A percentile compares a stretch with the other conserved stretches of the same genome.
Conservation (phyloP, 352 stramenopile species). For the Aphanomyces astaci region DNA sequence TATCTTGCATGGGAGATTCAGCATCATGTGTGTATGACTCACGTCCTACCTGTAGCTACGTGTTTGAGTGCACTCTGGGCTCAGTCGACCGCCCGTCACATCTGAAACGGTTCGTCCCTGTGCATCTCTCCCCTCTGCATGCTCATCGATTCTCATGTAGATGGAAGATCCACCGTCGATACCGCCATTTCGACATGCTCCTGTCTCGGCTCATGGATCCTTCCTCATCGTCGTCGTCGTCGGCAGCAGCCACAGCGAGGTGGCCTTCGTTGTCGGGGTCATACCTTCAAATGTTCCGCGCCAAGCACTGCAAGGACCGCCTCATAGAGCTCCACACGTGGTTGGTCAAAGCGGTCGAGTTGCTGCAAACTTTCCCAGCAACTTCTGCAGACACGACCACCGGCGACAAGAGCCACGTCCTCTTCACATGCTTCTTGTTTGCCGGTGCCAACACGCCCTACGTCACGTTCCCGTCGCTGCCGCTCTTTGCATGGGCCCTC, state of each 20-base stretch:
- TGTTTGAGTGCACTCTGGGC: constrained; percentile 61
- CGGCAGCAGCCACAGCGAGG: no score
- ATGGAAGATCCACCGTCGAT: constrained; percentile 82
- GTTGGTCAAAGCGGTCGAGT: constrained; percentile 56
- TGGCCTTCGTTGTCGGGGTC: constrained; percentile 60
- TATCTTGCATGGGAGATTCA: no score
- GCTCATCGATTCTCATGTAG: constrained; percentile 16
- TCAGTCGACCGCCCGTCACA: constrained; percentile 26
- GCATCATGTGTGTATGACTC: no score
- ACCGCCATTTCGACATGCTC: constrained; percentile 76
- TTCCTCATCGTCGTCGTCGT: constrained; percentile 28
- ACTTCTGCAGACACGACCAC: background rate
- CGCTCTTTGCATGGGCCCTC: constrained; percentile 58
- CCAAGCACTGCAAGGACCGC: constrained; percentile 67
- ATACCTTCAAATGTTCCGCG: constrained; percentile 75
- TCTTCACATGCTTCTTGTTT: constrained; percentile 62
- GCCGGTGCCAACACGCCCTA: constrained; percentile 67
- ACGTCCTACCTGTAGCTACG: constrained; percentile 39
- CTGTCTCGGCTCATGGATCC: constrained; percentile 52
- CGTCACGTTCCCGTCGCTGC: constrained; percentile 32
- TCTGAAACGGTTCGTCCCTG: background rate
- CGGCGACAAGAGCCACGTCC: no score
- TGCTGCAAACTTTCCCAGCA: constrained; percentile 40
- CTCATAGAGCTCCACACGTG: constrained; percentile 64
- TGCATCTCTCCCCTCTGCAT: background rate